Evolutionary conservation across 2,329 filamentous ascomycete species (phyloP), one percentile per base, ranked within the genome.

Genomic region (Penicillium sp.): DNA sequence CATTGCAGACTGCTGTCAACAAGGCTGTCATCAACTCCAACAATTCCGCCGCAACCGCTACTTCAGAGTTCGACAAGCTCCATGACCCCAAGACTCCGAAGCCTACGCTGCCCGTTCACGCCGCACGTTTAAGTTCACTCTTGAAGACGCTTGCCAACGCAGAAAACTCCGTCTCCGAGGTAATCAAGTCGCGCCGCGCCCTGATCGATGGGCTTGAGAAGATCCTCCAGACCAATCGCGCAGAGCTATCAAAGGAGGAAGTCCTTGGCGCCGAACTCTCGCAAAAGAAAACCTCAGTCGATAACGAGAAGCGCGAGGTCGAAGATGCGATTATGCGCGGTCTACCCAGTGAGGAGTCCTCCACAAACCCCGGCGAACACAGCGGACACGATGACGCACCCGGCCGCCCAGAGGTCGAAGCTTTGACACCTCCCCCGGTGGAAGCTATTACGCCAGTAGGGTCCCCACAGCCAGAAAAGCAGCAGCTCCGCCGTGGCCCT

Each of bases 321-420:
- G 94, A 99, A 74, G 86, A 93, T 64, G 88, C 86, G 49, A 97
- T 99, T 65, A 91, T 99, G 83, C 86, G 89, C 51, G 91, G 90
- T 9, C 82, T 96, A 23, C 86, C 86, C 15, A 83, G 85, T 1
- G 83, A 86, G 9, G 79, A 84, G 10, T 77, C 80, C 4, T 78
- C 80, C 3, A 78, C 79, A 9, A 74, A 79, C 49, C 70, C 80
- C 65, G 60, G 76, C 41, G 74, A 73, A 33, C 65, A 67, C 39
- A 64, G 69, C 10, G 57, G 47, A 9, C 61, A 66, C n/a, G 63
- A 68, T 61, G 65, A 71, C 42, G 36, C 75, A 74, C 47, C 66
- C 15, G n/a, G 59, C 52, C 86, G 91, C 35, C 93, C 93, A 1
- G 86, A 93, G 65, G 83, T 96, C 57, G 93, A 97, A 74, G 89